Conservation (phyloP, 1,284 basidiomycete genomes). For the Wallemia hederae region DNA sequence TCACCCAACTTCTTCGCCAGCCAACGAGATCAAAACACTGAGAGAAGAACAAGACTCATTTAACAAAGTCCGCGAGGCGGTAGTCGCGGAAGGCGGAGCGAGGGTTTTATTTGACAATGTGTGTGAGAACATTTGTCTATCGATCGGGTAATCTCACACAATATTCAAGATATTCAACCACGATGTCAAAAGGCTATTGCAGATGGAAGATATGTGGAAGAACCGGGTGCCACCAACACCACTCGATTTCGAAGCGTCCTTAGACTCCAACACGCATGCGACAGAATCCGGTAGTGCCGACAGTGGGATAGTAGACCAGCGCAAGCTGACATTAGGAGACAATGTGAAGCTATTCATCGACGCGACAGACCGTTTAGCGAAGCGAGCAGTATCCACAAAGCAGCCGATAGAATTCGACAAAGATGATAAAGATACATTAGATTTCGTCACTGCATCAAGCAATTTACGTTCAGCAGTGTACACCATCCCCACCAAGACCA, state of each 20-base stretch:
- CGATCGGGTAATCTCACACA: neutral
- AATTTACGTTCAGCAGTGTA: conserved; percentile 78
- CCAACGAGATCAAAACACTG: conserved; percentile 63
- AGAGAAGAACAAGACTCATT: conserved; percentile 73
- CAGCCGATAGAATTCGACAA: conserved; percentile 72
- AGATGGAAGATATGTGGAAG: conserved; percentile 97
- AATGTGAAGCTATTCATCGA: conserved; percentile 52
- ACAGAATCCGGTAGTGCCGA: conserved; percentile 4
- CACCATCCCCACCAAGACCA: conserved; percentile 58
- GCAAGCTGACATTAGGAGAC: conserved; percentile 39
- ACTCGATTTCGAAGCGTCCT: conserved; percentile 45
- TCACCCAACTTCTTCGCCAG: conserved; percentile 18
- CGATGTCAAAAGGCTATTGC: conserved; percentile 64
- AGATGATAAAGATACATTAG: conserved; percentile 83
- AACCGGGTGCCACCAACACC: conserved; percentile 54
- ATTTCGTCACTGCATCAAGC: conserved; percentile 80
- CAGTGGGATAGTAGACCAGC: conserved; percentile 45
- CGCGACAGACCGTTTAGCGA: conserved; percentile 18
- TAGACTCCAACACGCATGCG: conserved; percentile 15
- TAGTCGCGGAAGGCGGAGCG: conserved; percentile 27
- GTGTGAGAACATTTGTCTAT: conserved; percentile 3
- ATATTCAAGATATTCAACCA: conserved; percentile 42
- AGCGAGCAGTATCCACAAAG: conserved; percentile 27
- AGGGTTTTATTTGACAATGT: conserved; percentile 63
- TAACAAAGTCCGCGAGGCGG: conserved; percentile 32